Conservation (phyloP, 2,329 filamentous ascomycete genomes). For the Arthrobotrys iridis region DNA sequence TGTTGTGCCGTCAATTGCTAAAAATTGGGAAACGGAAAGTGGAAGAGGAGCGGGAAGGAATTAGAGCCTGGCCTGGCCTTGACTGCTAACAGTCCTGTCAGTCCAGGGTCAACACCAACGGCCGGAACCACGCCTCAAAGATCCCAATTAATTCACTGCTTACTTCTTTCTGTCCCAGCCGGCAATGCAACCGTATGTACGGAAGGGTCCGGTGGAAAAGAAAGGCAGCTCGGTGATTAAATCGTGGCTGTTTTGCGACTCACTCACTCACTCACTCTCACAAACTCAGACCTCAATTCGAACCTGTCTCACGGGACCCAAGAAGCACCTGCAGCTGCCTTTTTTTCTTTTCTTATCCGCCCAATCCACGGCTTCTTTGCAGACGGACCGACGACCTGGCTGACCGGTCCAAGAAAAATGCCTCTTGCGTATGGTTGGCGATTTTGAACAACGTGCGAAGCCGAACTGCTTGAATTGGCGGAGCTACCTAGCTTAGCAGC, state of each 20-base stretch:
- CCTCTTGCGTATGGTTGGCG: constrained; percentile 44
- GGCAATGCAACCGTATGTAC: constrained; percentile 18
- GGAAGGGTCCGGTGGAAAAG: not conserved
- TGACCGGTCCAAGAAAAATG: constrained; percentile 45
- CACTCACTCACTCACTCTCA: constrained; percentile 2
- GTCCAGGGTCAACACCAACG: constrained; percentile 44
- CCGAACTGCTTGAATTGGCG: constrained; percentile 51
- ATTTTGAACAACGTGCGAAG: constrained; percentile 48
- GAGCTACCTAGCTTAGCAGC: constrained; percentile 31
- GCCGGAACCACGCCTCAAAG: constrained; percentile 16
- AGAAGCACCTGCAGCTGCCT: constrained; percentile 53
- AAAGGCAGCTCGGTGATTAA: constrained; percentile 35
- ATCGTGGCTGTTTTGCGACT: constrained; percentile 39
- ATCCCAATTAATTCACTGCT: constrained; percentile 1
- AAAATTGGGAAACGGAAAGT: constrained; percentile 40
- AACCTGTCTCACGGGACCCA: constrained; percentile 53
- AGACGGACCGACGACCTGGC: constrained; percentile 50
- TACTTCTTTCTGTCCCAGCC: constrained; percentile 17
- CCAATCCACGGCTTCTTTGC: constrained; percentile 50
- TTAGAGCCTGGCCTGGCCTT: constrained; percentile 31
- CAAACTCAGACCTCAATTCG: constrained; percentile 9
- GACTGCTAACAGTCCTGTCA: constrained; percentile 27
- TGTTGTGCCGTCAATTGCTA: constrained; percentile 34
- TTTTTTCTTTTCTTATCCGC: constrained; percentile 38
- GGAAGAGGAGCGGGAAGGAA: constrained; percentile 51